Evolutionary conservation across 2,329 filamentous ascomycete species (phyloP).

Genomic region (Lachnellula subtilissima): DNA sequence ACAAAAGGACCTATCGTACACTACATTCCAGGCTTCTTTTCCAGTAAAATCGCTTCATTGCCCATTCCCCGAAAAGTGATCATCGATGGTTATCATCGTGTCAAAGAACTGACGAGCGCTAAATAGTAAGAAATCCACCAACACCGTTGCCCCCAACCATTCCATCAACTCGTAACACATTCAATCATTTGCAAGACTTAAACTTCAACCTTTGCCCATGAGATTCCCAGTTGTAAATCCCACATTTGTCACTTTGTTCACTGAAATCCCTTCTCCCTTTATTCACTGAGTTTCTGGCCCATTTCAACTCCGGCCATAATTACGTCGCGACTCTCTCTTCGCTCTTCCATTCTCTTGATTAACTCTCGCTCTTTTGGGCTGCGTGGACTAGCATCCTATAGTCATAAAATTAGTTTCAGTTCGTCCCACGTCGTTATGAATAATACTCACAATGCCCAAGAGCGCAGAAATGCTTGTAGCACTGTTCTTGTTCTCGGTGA

Average conservation of each 20-base stretch:
- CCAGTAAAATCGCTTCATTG: neutral
- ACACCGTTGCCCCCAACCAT: neutral
- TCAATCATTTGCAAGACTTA: neutral
- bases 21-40: neutral
- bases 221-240: neutral
- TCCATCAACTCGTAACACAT: conserved; percentile 1
- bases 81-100: neutral
- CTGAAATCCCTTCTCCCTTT: conserved; percentile 9
- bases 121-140: conserved; percentile 8
- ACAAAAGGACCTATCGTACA: neutral
- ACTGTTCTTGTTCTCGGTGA: conserved; percentile 34
- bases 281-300: conserved; percentile 14
- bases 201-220: neutral
- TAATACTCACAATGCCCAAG: conserved; percentile 43
- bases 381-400: conserved; percentile 48
- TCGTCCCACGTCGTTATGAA: neutral
- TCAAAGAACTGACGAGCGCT: neutral
- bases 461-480: conserved; percentile 58
- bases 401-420: conserved; percentile 3
- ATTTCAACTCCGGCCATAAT: conserved; percentile 23
- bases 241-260: neutral
- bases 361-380: conserved; percentile 54
- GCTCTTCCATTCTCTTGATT: conserved; percentile 52
- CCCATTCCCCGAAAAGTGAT: neutral
- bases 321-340: conserved; percentile 23